A percentile compares a stretch with the other conserved stretches of the same genome.
These are phyloP conservation scores for Backusella luteola DNA, from an alignment of 192 early-diverging fungal species.

Conservation along the genomic window DNA sequence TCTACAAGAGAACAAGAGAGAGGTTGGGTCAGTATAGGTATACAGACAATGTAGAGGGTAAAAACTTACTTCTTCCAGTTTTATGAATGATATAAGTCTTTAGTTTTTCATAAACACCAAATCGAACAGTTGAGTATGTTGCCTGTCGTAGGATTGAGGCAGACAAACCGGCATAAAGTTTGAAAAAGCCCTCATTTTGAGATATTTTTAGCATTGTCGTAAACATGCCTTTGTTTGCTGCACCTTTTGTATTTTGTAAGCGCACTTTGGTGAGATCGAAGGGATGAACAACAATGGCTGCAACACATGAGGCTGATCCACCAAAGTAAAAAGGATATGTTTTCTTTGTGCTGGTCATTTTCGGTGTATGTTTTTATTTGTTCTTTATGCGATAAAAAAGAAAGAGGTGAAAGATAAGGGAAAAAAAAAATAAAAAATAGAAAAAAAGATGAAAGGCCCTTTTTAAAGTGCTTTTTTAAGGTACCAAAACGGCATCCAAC, in stretches of 20 bases:
- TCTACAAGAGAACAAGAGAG: background rate
- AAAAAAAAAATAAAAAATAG: background rate
- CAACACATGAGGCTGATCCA: conserved; percentile 49
- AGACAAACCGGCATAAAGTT: conserved; percentile 43
- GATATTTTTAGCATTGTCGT: conserved; percentile 68
- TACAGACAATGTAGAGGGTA: too few relatives aligned
- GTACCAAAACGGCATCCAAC: background rate
- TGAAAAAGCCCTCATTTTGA: conserved; percentile 20
- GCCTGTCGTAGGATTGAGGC: conserved; percentile 70
- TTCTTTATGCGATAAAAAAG: background rate
- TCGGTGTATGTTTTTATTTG: background rate
- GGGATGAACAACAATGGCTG: conserved; percentile 67
- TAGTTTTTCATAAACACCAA: conserved; percentile 68
- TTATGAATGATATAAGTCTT: conserved; percentile 45
- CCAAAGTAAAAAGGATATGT: conserved; percentile 32
- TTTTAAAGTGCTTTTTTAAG: background rate
- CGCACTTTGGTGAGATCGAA: conserved; percentile 90
- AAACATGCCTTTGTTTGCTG: conserved; percentile 42
- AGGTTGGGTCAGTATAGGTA: background rate
- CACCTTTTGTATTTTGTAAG: conserved; percentile 46
- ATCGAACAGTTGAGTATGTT: conserved; percentile 78
- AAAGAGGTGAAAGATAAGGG: background rate
- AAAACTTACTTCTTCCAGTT: conserved; percentile 45
- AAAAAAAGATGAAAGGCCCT: background rate
- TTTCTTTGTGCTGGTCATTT: background rate